Evolutionary conservation across 192 early-diverging fungal species (phyloP).

Genomic region (Umbelopsis isabellina): DNA sequence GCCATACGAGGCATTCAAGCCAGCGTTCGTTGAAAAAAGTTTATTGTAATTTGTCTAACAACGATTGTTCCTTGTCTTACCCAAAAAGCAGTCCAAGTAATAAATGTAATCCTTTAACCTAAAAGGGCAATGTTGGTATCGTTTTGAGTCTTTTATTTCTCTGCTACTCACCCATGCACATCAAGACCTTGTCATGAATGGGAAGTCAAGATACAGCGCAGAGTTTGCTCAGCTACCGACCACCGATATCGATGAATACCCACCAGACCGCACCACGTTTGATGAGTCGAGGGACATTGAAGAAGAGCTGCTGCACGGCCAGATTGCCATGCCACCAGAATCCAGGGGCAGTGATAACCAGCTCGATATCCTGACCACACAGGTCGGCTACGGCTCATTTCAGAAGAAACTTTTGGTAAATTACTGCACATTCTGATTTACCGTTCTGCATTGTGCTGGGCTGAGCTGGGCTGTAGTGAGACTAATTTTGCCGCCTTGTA

Average conservation of each 20-base stretch:
- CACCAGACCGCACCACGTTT: not conserved
- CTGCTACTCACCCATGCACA: constrained; percentile 6
- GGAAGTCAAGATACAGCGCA: constrained; percentile 12
- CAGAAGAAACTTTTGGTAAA: constrained; percentile 63
- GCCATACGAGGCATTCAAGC: constrained; percentile 36
- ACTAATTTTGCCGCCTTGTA: not conserved
- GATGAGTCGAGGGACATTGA: constrained; percentile 20
- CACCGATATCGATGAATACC: not conserved
- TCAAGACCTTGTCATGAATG: not conserved
- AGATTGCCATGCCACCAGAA: constrained; percentile 38
- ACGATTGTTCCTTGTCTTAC: too few relatives aligned
- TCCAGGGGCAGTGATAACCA: constrained; percentile 34
- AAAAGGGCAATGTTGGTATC: not conserved
- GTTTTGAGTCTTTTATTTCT: not conserved
- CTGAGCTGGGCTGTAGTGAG: not conserved
- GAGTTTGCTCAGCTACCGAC: constrained; percentile 16
- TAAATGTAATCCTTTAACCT: not conserved
- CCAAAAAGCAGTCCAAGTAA: not conserved
- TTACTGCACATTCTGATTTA: not conserved
- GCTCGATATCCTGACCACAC: constrained; percentile 65
- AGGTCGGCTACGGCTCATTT: constrained; percentile 75
- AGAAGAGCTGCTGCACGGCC: constrained; percentile 10
- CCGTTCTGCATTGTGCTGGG: too few relatives aligned
- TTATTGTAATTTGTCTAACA: too few relatives aligned
- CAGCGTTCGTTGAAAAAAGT: not conserved